A percentile compares a stretch with the other conserved stretches of the same genome.
Conservation (phyloP, 164 flowering plant genomes). For the Kalanchoe fedtschenkoi region DNA sequence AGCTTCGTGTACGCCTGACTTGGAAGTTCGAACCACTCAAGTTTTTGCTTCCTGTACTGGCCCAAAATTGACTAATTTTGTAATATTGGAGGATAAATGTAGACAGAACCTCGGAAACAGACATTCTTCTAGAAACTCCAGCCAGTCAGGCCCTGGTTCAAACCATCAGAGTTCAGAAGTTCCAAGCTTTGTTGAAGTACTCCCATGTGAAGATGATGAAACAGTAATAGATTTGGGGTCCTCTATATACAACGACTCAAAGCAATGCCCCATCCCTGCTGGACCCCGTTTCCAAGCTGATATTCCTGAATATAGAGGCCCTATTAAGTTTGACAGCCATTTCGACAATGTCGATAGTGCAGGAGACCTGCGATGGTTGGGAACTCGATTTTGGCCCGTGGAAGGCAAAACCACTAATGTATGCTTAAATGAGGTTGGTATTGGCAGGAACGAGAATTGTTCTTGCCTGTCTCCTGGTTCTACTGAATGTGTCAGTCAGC, state of each 20-base stretch:
- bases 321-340: background rate
- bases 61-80: too few species aligned
- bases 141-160: background rate
- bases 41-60: background rate
- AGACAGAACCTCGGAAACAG: background rate
- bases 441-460: constrained; percentile 27
- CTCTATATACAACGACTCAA: background rate
- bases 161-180: background rate
- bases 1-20: background rate
- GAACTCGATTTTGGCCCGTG: constrained; percentile 31
- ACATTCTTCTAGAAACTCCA: too few species aligned
- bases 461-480: constrained; percentile 25
- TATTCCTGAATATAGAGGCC: constrained; percentile 25
- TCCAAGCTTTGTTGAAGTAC: background rate
- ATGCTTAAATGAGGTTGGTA: constrained; percentile 11
- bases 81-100: background rate
- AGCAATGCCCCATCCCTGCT: constrained; percentile 20
- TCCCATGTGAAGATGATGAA: background rate
- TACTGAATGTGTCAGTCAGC: constrained; percentile 21
- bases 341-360: constrained; percentile 3
- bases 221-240: background rate
- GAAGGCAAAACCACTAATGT: constrained; percentile 7
- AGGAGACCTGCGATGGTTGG: constrained; percentile 24
- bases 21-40: background rate
- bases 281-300: constrained; percentile 41